Conservation (phyloP, 371 early-diverging fungal genomes). For the Chytridium lagenaria region DNA sequence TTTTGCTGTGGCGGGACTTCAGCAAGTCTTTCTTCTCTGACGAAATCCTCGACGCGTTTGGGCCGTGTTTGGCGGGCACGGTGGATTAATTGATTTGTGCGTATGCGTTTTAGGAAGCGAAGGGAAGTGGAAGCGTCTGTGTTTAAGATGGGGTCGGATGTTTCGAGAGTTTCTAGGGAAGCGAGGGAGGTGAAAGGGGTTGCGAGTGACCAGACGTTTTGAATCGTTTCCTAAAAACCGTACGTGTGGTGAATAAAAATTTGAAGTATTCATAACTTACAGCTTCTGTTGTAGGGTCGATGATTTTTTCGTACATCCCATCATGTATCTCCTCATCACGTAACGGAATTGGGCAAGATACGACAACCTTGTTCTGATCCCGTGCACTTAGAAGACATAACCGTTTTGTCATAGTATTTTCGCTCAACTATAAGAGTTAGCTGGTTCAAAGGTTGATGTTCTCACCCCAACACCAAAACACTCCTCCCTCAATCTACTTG, state of each 20-base stretch:
- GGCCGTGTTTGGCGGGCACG: conserved; percentile 44
- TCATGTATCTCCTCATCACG: conserved; percentile 45
- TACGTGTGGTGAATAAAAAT: conserved; percentile 6
- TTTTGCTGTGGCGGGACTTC: conserved; percentile 33
- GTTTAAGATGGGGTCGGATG: neutral
- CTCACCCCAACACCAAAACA: conserved; percentile 51
- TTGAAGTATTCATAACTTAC: conserved; percentile 17
- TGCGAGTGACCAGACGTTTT: conserved; percentile 15
- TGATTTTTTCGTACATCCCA: conserved; percentile 39
- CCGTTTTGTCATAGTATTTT: conserved; percentile 30
- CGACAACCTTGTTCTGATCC: conserved; percentile 36
- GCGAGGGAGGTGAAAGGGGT: conserved; percentile 18
- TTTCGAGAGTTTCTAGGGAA: conserved; percentile 24
- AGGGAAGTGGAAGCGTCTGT: conserved; percentile 12
- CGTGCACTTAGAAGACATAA: conserved; percentile 37
- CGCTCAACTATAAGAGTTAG: conserved; percentile 18
- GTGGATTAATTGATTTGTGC: conserved; percentile 51
- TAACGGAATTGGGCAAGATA: conserved; percentile 49
- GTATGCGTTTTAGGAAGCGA: conserved; percentile 54
- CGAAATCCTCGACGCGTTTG: conserved; percentile 48
- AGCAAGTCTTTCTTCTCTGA: conserved; percentile 50
- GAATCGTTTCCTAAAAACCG: neutral
- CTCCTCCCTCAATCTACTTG: conserved; percentile 39
- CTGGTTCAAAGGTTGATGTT: neutral
- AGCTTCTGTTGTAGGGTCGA: conserved; percentile 36